A percentile compares a stretch with the other conserved stretches of the same genome.
Evolutionary conservation across 2,329 filamentous ascomycete genomes (phyloP).

Genomic region (Achaetomium macrosporum): DNA sequence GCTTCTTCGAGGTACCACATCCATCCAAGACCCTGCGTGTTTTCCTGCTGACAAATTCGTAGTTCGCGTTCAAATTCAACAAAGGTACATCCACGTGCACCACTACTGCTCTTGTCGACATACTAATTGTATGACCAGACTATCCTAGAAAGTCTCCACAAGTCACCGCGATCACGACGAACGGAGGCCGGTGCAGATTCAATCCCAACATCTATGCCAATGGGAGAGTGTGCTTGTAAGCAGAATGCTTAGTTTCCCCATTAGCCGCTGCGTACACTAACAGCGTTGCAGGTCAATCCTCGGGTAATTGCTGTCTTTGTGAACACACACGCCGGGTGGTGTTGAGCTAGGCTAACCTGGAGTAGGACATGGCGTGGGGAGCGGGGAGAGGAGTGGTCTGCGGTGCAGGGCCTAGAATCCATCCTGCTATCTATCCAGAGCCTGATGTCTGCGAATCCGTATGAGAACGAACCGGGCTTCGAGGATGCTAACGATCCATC

Average conservation of each 20-base stretch:
- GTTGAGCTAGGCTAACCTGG: slow-evolving; percentile 14
- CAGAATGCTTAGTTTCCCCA: slow-evolving; percentile 19
- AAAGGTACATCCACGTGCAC: slow-evolving; percentile 48
- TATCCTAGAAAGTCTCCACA: slow-evolving; percentile 67
- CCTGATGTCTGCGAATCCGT: slow-evolving; percentile 87
- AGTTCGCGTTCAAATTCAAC: slow-evolving; percentile 74
- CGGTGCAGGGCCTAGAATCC: slow-evolving; percentile 90
- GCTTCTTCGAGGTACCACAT: slow-evolving; percentile 79
- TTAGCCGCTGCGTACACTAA: slow-evolving; percentile 14
- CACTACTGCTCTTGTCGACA: neutral
- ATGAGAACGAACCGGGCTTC: slow-evolving; percentile 93
- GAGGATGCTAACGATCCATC: slow-evolving; percentile 63
- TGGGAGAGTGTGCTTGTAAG: slow-evolving; percentile 88
- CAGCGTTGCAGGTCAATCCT: slow-evolving; percentile 64
- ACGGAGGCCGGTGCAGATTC: slow-evolving; percentile 81
- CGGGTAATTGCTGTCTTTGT: slow-evolving; percentile 50
- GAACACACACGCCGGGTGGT: neutral
- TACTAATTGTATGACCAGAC: slow-evolving; percentile 45
- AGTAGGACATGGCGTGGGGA: slow-evolving; percentile 89
- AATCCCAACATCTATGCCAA: slow-evolving; percentile 93
- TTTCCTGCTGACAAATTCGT: slow-evolving; percentile 27
- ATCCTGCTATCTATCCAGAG: slow-evolving; percentile 94
- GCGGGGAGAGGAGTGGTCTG: slow-evolving; percentile 90
- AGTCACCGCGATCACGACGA: slow-evolving; percentile 73
- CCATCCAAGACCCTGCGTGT: neutral